phyloP scores from a whole-genome alignment of 768 basidiomycete species.

The Calocybe gangraenosa region DNA sequence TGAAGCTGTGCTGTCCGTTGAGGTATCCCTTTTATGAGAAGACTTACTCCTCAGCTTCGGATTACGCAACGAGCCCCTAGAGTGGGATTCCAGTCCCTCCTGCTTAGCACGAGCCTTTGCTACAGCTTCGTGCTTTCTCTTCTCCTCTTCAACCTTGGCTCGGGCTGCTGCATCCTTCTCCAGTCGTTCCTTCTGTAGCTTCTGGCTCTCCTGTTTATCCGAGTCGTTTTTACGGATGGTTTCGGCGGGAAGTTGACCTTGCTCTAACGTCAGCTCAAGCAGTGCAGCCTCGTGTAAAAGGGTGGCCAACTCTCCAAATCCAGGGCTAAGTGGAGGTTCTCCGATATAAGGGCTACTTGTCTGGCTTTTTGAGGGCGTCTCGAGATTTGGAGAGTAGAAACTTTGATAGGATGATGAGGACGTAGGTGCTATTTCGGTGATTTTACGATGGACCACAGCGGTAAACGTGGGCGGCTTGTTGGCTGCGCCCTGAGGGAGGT shows the following conservation, averaged over 20 bases:
- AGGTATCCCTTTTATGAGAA: slow-evolving; percentile 8
- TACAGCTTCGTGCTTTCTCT: slow-evolving; percentile 17
- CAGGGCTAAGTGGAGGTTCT: slow-evolving; percentile 42
- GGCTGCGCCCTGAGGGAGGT: too few relatives aligned
- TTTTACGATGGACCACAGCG: slow-evolving; percentile 56
- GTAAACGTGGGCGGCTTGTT: slow-evolving; percentile 33
- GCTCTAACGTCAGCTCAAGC: slow-evolving; percentile 49
- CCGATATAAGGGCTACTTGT: slow-evolving; percentile 25
- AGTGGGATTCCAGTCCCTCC: slow-evolving; percentile 17
- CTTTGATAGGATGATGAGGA: slow-evolving; percentile 14
- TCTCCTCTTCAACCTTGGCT: slow-evolving; percentile 21
- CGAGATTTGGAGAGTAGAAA: slow-evolving; percentile 19
- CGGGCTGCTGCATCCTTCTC: slow-evolving; percentile 13
- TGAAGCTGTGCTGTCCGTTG: slow-evolving; percentile 1
- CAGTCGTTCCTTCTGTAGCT: slow-evolving; percentile 13
- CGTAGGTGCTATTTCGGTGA: slow-evolving; percentile 34
- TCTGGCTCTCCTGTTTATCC: slow-evolving; percentile 9
- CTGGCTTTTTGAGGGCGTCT: slow-evolving; percentile 25
- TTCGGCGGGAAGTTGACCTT: slow-evolving; percentile 43
- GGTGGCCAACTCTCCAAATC: slow-evolving; percentile 46
- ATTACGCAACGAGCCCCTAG: slow-evolving; percentile 14
- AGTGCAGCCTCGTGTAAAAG: slow-evolving; percentile 56
- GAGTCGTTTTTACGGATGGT: slow-evolving; percentile 7
- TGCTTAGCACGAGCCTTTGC: slow-evolving; percentile 20
- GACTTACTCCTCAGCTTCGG: slow-evolving; percentile 13